Base-by-base conservation (phyloP, 352 stramenopile genomes). In the Pythium periplocum region DNA sequence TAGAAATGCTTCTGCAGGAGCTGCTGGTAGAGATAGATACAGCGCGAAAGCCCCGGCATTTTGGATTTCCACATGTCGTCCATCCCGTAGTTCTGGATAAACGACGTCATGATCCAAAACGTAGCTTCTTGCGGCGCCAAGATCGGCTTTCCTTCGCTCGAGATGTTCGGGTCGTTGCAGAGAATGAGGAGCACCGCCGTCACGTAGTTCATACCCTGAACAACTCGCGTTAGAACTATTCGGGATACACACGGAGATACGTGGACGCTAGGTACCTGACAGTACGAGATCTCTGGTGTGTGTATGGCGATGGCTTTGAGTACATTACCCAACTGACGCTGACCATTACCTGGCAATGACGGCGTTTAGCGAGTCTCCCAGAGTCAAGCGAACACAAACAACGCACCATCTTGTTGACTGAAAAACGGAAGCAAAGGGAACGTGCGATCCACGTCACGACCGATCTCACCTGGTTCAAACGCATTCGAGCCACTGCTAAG, bases 181-280 rank as follows among this genome's bases (percentile, higher is more conserved):
- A 80, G 50, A 30, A 90, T 56, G 40, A 94, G 51, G 2, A 90
- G 49, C 7, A 68, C 63, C 31, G 78, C 83, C 0, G 78, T 81
- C 30, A 92, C 79, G 61, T 91, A 94, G 61, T 92, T 94, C 83
- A 94, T 94, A 4, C 83, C 83, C 78, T 91, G 31, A 26, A 26
- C 17, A 26, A 26, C 17, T 26, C 17, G 17, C 17, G 17, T 26
- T 26, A 26, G 17, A 26, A 26, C 17, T 26, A 26, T 26, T 26
- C 17, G 17, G 17, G 17, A 26, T 26, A 26, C 17, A 26, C 17
- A 26, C 17, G 17, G 17, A 26, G 17, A 26, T 26, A 26, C 17
- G 17, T 26, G 17, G 17, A 26, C 17, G 17, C 17, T 26, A 26
- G 17, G 17, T 26, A 87, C 81, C 75, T 94, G 83, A 31, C 81